phyloP scores from a whole-genome alignment of 164 flowering plant species.

The Hamamelis virginiana region DNA sequence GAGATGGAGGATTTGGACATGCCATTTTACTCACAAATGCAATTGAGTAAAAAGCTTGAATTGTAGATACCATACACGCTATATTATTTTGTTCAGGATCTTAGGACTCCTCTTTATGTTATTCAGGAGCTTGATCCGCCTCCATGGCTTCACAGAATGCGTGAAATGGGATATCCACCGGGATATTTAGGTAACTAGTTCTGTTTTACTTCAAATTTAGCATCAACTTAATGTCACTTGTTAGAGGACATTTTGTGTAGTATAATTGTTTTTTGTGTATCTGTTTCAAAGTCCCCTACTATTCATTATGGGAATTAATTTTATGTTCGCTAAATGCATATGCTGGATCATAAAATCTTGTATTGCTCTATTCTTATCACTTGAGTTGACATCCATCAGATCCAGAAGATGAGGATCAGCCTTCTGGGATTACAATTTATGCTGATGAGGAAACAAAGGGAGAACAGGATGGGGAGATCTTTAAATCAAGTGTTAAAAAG shows the following conservation, averaged over 20 bases:
- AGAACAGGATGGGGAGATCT: conserved; percentile 71
- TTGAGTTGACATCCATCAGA: conserved; percentile 15
- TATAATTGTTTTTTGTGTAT: background rate
- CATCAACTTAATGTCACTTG: background rate
- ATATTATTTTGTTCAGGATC: background rate
- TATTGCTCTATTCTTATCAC: background rate
- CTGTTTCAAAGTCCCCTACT: background rate
- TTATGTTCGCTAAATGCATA: too few species aligned
- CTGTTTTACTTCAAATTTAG: background rate
- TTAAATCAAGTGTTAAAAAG: conserved; percentile 29
- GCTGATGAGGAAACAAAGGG: conserved; percentile 49
- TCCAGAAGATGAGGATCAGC: conserved; percentile 54
- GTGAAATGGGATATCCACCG: conserved; percentile 92
- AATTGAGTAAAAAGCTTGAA: background rate
- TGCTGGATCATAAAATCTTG: background rate
- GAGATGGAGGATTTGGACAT: too few species aligned
- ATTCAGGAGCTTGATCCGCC: conserved; percentile 96
- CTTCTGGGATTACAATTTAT: conserved; percentile 82
- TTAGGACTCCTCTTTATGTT: background rate
- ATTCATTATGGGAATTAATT: background rate
- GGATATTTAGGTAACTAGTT: conserved; percentile 72
- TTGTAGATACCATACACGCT: background rate
- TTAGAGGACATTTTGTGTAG: background rate
- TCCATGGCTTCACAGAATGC: conserved; percentile 95
- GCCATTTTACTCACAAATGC: background rate